Evolutionary conservation across 2,329 filamentous ascomycete genomes (phyloP).

Genomic region (Fusarium sp.): DNA sequence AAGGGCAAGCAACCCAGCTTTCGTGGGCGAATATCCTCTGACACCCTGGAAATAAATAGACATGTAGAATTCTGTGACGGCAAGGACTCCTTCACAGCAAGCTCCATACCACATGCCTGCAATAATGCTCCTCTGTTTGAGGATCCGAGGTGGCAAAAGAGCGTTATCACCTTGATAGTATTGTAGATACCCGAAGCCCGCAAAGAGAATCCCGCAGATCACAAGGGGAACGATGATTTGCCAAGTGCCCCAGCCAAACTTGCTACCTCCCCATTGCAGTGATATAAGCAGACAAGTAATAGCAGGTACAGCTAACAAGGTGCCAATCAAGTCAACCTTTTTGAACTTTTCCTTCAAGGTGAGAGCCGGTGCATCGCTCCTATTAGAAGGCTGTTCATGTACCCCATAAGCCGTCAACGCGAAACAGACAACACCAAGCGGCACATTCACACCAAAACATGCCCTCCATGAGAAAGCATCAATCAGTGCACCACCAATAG

Average conservation of each 20-base stretch:
- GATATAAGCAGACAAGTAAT: constrained; percentile 44
- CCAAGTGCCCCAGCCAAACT: constrained; percentile 44
- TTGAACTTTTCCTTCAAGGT: constrained; percentile 34
- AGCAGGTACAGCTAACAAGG: constrained; percentile 29
- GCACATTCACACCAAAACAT: constrained; percentile 45
- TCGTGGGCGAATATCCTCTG: constrained; percentile 35
- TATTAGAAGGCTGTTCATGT: constrained; percentile 27
- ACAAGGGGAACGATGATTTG: constrained; percentile 39
- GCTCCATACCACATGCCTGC: constrained; percentile 44
- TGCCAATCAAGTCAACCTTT: constrained; percentile 36
- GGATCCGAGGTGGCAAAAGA: constrained; percentile 32
- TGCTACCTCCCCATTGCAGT: constrained; percentile 43
- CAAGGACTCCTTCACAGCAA: constrained; percentile 40
- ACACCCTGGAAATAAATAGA: constrained; percentile 48
- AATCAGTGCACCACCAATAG: constrained; percentile 38
- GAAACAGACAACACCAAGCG: constrained; percentile 33
- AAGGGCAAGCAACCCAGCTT: constrained; percentile 40
- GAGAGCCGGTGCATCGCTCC: background rate
- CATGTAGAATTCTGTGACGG: constrained; percentile 47
- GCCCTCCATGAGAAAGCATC: constrained; percentile 44
- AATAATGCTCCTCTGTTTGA: constrained; percentile 45
- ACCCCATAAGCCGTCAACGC: constrained; percentile 35
- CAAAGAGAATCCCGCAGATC: constrained; percentile 18
- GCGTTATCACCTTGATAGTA: constrained; percentile 37
- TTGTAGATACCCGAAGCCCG: constrained; percentile 36